Evolutionary conservation across 129 eudicot species (phyloP).

Genomic region (Scalesia atractyloides): DNA sequence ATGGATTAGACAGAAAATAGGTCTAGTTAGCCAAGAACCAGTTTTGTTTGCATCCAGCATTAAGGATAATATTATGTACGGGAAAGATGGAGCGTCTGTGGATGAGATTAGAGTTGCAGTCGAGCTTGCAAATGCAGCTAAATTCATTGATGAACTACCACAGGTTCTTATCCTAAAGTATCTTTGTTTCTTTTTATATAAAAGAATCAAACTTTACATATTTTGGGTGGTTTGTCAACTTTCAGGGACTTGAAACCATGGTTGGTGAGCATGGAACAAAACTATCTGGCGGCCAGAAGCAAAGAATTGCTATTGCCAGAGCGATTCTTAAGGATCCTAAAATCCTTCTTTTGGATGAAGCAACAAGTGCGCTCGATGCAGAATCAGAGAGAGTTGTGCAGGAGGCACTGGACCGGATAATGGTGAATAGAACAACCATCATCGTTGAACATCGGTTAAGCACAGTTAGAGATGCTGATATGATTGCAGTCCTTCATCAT

Average conservation of each 20-base stretch:
- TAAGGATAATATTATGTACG: no score
- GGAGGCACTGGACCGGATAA: conserved; percentile 71
- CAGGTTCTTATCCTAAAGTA: no score
- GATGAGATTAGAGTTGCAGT: no score
- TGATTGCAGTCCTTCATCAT: conserved; percentile 69
- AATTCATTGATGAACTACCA: no score
- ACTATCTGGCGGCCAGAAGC: conserved; percentile 85
- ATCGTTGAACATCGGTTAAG: conserved; percentile 74
- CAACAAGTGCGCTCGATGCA: conserved; percentile 84
- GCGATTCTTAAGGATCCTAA: conserved; percentile 70
- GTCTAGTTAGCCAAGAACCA: no score
- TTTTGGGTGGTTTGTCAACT: no score
- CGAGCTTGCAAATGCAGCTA: no score
- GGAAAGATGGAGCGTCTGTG: no score
- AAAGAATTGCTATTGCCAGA: conserved; percentile 86
- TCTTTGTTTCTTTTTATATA: no score
- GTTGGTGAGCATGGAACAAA: conserved; percentile 79
- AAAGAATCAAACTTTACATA: no score
- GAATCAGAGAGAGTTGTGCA: conserved; percentile 74
- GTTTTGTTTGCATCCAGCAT: no score
- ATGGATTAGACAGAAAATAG: no score
- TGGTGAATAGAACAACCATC: conserved; percentile 72
- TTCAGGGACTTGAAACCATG: conserved; percentile 63
- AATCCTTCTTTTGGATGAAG: conserved; percentile 75
- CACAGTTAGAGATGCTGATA: conserved; percentile 62